phyloP scores from a whole-genome alignment of 78 protist species.

The Speleostelium caveatum region DNA sequence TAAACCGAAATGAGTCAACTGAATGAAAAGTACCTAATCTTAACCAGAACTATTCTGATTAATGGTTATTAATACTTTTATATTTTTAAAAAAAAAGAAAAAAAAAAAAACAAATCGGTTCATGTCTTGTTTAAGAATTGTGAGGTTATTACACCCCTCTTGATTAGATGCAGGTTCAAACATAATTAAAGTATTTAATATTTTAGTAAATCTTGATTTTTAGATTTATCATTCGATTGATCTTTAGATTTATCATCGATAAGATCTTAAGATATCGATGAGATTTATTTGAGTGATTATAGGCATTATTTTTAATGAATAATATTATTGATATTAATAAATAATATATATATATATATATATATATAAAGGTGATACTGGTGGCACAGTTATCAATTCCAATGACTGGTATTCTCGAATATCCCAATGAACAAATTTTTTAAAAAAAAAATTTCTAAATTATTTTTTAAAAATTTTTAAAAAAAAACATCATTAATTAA shows the following conservation, averaged over 20 bases:
- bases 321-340: no score
- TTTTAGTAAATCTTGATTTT: no score
- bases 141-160: neutral
- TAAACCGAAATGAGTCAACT: neutral
- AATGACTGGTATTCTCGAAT: no score
- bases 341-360: no score
- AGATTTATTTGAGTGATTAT: neutral
- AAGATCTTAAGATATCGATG: neutral
- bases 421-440: no score
- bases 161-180: neutral
- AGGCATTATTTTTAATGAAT: neutral
- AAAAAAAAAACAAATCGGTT: neutral
- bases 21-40: neutral
- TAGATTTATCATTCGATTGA: neutral
- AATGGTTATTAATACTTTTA: neutral
- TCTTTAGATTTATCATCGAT: neutral
- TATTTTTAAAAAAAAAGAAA: slow-evolving; percentile 10
- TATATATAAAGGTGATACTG: no score
- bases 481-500: no score
- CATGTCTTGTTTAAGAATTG: neutral
- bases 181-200: no score
- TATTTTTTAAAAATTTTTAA: no score
- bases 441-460: no score
- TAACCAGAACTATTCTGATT: neutral
- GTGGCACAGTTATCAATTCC: no score